Conservation (phyloP, 2,329 filamentous ascomycete genomes). For the Tolypocladium pustulatum region DNA sequence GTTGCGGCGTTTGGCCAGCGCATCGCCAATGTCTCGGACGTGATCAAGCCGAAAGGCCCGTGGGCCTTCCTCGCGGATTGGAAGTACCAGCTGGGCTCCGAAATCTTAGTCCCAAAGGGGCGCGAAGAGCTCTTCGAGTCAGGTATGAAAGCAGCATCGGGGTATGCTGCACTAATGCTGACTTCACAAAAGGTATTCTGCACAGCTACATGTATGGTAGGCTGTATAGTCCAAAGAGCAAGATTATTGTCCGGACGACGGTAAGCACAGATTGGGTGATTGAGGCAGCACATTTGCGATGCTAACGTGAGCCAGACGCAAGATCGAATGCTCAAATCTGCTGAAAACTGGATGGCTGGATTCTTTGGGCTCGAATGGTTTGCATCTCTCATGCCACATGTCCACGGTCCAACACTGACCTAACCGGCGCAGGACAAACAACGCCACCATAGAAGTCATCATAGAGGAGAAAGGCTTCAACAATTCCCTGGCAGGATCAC, state of each 20-base stretch:
- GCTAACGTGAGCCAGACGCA: slow-evolving; percentile 41
- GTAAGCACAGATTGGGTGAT: slow-evolving; percentile 16
- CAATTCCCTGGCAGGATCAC: slow-evolving; percentile 59
- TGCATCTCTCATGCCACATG: neutral
- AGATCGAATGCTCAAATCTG: slow-evolving; percentile 66
- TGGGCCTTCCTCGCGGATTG: slow-evolving; percentile 60
- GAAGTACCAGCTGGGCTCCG: slow-evolving; percentile 57
- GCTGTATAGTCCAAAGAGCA: slow-evolving; percentile 61
- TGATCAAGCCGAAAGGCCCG: slow-evolving; percentile 44
- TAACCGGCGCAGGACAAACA: slow-evolving; percentile 39
- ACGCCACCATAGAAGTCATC: slow-evolving; percentile 61
- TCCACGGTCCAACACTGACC: neutral
- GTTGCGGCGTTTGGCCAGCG: slow-evolving; percentile 45
- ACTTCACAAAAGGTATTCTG: slow-evolving; percentile 37
- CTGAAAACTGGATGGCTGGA: slow-evolving; percentile 68
- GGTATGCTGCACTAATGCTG: neutral
- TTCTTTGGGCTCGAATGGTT: slow-evolving; percentile 67
- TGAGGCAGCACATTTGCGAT: neutral
- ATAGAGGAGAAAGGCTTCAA: slow-evolving; percentile 56
- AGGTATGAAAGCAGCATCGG: slow-evolving; percentile 15
- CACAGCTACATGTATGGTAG: slow-evolving; percentile 65
- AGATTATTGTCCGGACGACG: slow-evolving; percentile 64
- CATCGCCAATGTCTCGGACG: slow-evolving; percentile 41
- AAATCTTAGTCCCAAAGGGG: slow-evolving; percentile 63
- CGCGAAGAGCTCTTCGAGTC: slow-evolving; percentile 65